Percentiles rank a stretch among this genome's conserved stretches.
These are phyloP conservation scores for Basidiobolus meristosporus DNA, from an alignment of 371 early-diverging fungal genomes.

Conservation along the genomic window DNA sequence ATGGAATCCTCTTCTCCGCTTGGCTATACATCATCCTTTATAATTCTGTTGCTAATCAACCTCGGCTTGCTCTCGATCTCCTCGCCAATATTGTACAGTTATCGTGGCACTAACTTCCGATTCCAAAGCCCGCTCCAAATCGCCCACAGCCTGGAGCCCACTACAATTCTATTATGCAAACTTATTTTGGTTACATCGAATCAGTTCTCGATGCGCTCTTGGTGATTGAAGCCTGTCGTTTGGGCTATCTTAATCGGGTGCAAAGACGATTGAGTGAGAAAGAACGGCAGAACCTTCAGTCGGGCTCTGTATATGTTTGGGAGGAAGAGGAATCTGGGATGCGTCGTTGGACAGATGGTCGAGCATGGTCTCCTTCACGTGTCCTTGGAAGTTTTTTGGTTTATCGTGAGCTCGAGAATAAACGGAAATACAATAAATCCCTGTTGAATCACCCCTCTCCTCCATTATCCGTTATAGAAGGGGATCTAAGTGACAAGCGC, in stretches of 20 bases:
- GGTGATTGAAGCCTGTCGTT: conserved; percentile 56
- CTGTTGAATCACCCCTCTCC: conserved; percentile 9
- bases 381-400: conserved; percentile 54
- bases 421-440: conserved; percentile 16
- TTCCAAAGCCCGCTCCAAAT: no score
- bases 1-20: no score
- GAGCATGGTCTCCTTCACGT: conserved; percentile 70
- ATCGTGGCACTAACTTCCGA: no score
- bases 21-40: no score
- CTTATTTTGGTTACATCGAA: conserved; percentile 48
- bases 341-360: conserved; percentile 80
- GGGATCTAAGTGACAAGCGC: conserved; percentile 1
- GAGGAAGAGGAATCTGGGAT: conserved; percentile 66
- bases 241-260: conserved; percentile 31
- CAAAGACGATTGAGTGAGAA: conserved; percentile 49
- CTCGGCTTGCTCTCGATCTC: no score
- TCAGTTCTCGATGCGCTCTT: conserved; percentile 54
- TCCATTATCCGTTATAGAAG: conserved; percentile 6
- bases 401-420: conserved; percentile 50
- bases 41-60: no score
- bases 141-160: no score
- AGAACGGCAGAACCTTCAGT: conserved; percentile 42
- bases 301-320: conserved; percentile 61
- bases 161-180: conserved; percentile 9
- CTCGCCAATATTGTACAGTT: no score